Percentiles rank a stretch among this genome's conserved stretches.
Evolutionary conservation across 495 filamentous ascomycete genomes (phyloP).

Genomic region (Articulospora tetracladia): DNA sequence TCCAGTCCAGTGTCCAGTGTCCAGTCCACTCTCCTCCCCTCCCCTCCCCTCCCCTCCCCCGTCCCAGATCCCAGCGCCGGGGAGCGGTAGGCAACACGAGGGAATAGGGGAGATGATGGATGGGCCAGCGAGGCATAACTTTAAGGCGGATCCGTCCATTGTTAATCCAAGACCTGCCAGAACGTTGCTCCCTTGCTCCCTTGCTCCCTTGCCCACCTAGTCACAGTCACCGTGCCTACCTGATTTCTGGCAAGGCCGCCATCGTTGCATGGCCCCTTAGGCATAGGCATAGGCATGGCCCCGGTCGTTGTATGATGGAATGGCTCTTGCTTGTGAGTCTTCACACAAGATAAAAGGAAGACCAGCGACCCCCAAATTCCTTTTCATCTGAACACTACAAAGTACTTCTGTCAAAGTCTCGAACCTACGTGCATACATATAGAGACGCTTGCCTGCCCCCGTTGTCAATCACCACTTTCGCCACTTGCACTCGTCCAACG

Average conservation of each 20-base stretch:
- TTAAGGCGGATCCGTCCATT: not conserved
- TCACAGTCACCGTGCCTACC: not conserved
- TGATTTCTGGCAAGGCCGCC: not conserved
- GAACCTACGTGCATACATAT: not conserved
- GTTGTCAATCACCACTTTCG: not conserved
- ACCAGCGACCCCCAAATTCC: not conserved
- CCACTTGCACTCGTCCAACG: not conserved
- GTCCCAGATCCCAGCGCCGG: not conserved
- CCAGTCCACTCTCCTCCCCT: too few relatives aligned
- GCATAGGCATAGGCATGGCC: not conserved
- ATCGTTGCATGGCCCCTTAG: not conserved
- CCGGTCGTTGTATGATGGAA: not conserved
- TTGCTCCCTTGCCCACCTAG: not conserved
- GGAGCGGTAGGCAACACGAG: not conserved
- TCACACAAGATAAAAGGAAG: not conserved
- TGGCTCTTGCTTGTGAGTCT: conserved; percentile 1
- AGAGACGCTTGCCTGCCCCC: not conserved
- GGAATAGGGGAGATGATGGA: not conserved
- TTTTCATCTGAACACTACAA: not conserved
- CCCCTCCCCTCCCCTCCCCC: too few relatives aligned
- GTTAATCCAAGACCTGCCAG: conserved; percentile 1
- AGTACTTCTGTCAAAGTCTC: not conserved
- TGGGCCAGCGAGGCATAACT: not conserved
- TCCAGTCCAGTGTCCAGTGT: too few relatives aligned
- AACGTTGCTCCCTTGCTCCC: not conserved